A percentile compares a stretch with the other conserved stretches of the same genome.
These are phyloP conservation scores for Cryptococcus amylolentus DNA, from an alignment of 1,284 basidiomycete species.

Conservation along the genomic window DNA sequence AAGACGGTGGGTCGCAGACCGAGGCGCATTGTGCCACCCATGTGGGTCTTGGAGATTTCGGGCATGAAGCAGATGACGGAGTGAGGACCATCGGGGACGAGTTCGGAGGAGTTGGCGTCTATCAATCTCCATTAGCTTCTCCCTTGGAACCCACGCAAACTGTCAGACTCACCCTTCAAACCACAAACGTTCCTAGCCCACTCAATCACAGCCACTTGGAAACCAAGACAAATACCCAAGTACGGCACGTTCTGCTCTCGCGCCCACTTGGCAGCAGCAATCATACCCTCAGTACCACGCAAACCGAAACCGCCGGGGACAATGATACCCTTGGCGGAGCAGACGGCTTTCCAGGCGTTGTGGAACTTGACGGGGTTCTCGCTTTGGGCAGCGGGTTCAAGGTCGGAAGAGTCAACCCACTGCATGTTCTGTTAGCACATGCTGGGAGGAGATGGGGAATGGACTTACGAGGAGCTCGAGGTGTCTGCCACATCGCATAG, in stretches of 20 bases:
- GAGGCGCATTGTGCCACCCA: slow-evolving; percentile 98
- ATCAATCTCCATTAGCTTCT: not conserved
- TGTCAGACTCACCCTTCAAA: slow-evolving; percentile 58
- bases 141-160: not conserved
- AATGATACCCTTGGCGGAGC: slow-evolving; percentile 85
- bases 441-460: slow-evolving; percentile 11
- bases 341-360: slow-evolving; percentile 90
- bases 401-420: slow-evolving; percentile 97
- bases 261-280: slow-evolving; percentile 93
- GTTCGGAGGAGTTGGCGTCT: slow-evolving; percentile 88
- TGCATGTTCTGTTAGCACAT: slow-evolving; percentile 37
- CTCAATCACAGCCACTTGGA: slow-evolving; percentile 95
- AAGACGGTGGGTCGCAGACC: slow-evolving; percentile 94
- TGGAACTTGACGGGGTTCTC: slow-evolving; percentile 85
- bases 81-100: slow-evolving; percentile 59
- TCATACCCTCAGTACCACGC: slow-evolving; percentile 96
- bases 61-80: slow-evolving; percentile 97
- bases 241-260: slow-evolving; percentile 92
- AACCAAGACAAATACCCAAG: slow-evolving; percentile 95
- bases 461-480: slow-evolving; percentile 67
- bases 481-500: slow-evolving; percentile 83
- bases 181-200: slow-evolving; percentile 85
- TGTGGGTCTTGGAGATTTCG: slow-evolving; percentile 94
- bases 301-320: slow-evolving; percentile 93
- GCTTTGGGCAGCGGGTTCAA: slow-evolving; percentile 76